Base-by-base conservation (phyloP, 768 basidiomycete species). In the Lactarius hengduanensis region DNA sequence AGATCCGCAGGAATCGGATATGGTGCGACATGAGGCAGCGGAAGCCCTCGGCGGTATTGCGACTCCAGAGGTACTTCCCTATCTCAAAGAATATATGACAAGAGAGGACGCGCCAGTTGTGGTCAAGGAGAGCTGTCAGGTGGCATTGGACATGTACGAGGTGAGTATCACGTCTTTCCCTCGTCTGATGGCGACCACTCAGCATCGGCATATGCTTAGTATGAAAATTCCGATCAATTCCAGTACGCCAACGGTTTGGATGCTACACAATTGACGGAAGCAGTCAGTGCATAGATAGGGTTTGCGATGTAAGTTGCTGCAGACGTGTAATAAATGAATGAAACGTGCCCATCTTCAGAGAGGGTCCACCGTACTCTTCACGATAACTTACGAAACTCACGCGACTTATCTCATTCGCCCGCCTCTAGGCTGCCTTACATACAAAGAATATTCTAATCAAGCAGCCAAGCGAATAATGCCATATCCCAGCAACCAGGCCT, bases 11-110 rank as follows among this genome's bases (percentile, higher is more conserved):
- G 97, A 98, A 76, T 89, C 89, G 13, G 94, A 95, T 64, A 98
- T 99, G 96, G 97, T 99, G 11, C 86, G 97, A 38, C 97, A 99
- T 71, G 97, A 99, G 77, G 97, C 96, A 30, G 97, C 97, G 4
- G 97, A 99, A 77, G 97, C 97, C 8, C 83, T 99, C 0, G 97
- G 97, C n/a, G 94, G 96, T 5, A 98, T 99, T 64, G 96, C 90
- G 32, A 94, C 90, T 2, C 92, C 93, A 0, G 94, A 96, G 62
- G 95, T 97, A 4, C 81, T 98, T 40, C 89, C 91, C 1, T 83
- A 94, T 69, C 79, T 99, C 43, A 86, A 87, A 70, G 91, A 95
- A 75, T 97, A 94, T 88, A 86, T 90, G 81, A 77, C 76, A 28
- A 82, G 88, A 69, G 81, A 84, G 66, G 92, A 94, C 71, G 87